Base-by-base conservation (phyloP, 352 stramenopile species). In the Globisporangium splendens region DNA sequence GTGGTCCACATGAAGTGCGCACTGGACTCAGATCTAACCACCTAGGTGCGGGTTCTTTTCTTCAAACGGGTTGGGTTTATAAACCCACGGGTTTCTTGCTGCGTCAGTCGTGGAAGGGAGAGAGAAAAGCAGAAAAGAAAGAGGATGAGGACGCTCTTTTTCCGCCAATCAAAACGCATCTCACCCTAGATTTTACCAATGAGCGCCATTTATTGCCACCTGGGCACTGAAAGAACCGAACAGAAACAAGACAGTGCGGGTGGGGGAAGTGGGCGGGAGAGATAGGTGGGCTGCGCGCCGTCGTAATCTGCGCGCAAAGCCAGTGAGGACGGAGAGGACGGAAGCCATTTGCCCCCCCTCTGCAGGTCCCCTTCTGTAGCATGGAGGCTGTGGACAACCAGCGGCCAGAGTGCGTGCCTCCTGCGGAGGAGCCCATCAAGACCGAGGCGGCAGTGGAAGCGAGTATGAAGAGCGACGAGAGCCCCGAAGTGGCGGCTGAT, bases 361-460 rank as follows among this genome's bases (percentile, higher is more conserved):
- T 10, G n/a, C n/a, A n/a, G n/a, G n/a, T 31, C 8, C 8, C 47
- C 21, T 41, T 39, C 47, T 52, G 22, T 41, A n/a, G 33, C 46
- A 51, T 52, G 56, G 56, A 62, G 39, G 46, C 48, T 21, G 56
- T 56, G 48, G 56, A 62, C 56, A 62, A 62, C 56, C 56, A 62
- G 56, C 48, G 31, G 33, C 50, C 22, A 13, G 24, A 43, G 15
- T 46, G 33, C 20, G 44, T 43, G 14, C 20, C 31, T 11, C n/a
- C 24, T 18, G 28, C 15, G 20, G 21, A 47, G 22, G 38, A 43
- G 24, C 24, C n/a, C 17, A n/a, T 35, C 31, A 54, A 53, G 31
- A 18, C 44, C 8, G 44, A 53, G n/a, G 53, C 35, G 7, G 12
- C 7, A 41, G 35, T 41, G 35, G 35, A 41, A n/a, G n/a, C n/a